Base-by-base conservation (phyloP, 2,329 filamentous ascomycete species). In the Mycosphaerella arachidis region DNA sequence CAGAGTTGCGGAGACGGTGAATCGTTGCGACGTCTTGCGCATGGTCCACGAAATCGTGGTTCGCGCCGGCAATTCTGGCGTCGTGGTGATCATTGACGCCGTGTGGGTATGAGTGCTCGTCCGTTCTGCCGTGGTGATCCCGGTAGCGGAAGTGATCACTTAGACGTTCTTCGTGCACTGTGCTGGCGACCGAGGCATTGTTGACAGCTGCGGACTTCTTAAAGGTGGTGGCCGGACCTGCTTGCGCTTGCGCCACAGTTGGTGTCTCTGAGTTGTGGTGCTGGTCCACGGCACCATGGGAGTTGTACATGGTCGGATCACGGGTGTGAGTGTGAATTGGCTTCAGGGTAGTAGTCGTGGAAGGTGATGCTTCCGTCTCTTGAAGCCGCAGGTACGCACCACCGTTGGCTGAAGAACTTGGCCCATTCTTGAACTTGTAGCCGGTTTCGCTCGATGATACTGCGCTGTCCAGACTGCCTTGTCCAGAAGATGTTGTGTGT, bases 61-160 rank as follows among this genome's bases (percentile, higher is more conserved):
- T 35, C 31, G 7, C 12, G 8, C 12, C 31, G 12, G 7, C 31
- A 5, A 12, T 27, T 30, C 20, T 27, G 16, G 29, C 46, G 29
- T 45, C 30, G 30, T 37, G 45, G 54, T 50, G 30, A 18, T 56
- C 54, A 13, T 37, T 48, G 27, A 18, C 13, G 45, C 43, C 37
- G 8, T 16, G 13, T 5, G 53, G n/a, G 37, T 8, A 35, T 9
- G 40, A 27, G 8, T 16, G 30, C 4, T 20, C 27, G 13, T 52
- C 45, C 6, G 9, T 18, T 63, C 63, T 67, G 48, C 68, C 67
- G 53, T 68, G 67, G 60, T 69, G 68, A 54, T 69, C 67, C 35
- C 64, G 60, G 59, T 62, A 63, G 54, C 61, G 60, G 24, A 64
- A 50, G 46, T 64, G 63, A 48, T 67, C 61, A 18, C 46, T 48